Evolutionary conservation across 2,329 filamentous ascomycete genomes (phyloP).

Genomic region (Ilyonectria mors-panacis): DNA sequence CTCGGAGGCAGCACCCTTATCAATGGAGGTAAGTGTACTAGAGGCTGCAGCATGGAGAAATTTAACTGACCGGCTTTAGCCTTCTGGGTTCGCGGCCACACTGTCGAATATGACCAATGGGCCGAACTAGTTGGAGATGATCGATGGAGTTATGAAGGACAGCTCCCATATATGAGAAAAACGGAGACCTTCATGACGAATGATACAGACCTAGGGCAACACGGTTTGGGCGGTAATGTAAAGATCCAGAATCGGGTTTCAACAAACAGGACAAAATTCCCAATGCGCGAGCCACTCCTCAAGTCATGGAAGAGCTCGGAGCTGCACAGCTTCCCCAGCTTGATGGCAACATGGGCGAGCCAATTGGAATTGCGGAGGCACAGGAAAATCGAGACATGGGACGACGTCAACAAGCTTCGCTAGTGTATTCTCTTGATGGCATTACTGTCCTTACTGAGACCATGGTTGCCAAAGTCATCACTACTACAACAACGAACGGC

Average conservation of each 20-base stretch:
- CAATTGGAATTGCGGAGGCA: slow-evolving; percentile 51
- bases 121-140: slow-evolving; percentile 50
- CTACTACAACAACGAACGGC: slow-evolving; percentile 12
- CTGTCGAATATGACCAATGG: slow-evolving; percentile 63
- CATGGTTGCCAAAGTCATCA: slow-evolving; percentile 41
- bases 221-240: slow-evolving; percentile 56
- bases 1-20: slow-evolving; percentile 55
- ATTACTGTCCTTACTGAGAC: slow-evolving; percentile 46
- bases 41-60: neutral
- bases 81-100: slow-evolving; percentile 59
- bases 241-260: slow-evolving; percentile 48
- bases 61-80: neutral
- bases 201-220: slow-evolving; percentile 51
- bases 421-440: slow-evolving; percentile 41
- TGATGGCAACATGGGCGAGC: slow-evolving; percentile 43
- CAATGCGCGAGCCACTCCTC: slow-evolving; percentile 53
- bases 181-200: slow-evolving; percentile 50
- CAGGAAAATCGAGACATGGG: slow-evolving; percentile 45
- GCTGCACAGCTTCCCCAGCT: slow-evolving; percentile 43
- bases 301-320: slow-evolving; percentile 57
- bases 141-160: slow-evolving; percentile 60
- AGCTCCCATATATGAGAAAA: slow-evolving; percentile 42
- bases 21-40: slow-evolving; percentile 8
- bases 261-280: slow-evolving; percentile 54
- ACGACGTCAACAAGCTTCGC: slow-evolving; percentile 39